Conservation (phyloP, 768 basidiomycete genomes). For the Suillus ampliporus region DNA sequence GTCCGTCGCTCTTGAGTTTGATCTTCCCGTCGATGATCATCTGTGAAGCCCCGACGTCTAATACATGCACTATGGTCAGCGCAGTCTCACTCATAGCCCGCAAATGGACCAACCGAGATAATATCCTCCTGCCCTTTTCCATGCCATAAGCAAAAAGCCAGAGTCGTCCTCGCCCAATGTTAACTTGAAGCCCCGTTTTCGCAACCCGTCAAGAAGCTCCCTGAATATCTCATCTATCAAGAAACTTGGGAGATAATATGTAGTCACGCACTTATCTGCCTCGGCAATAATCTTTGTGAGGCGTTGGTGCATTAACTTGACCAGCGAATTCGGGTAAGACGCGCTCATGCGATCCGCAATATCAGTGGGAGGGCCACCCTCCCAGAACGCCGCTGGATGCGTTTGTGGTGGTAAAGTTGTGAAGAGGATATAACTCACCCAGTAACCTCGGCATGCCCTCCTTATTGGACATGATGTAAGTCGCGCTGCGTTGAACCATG, state of each 20-base stretch:
- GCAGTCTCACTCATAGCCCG: too few species aligned
- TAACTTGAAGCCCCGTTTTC: constrained; percentile 60
- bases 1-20: constrained; percentile 50
- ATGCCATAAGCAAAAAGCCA: constrained; percentile 56
- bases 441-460: constrained; percentile 41
- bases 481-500: constrained; percentile 57
- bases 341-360: constrained; percentile 59
- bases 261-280: constrained; percentile 53
- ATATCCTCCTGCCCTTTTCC: constrained; percentile 62
- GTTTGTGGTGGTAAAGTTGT: constrained; percentile 17
- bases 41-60: constrained; percentile 49
- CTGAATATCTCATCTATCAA: constrained; percentile 30
- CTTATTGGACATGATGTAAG: constrained; percentile 55
- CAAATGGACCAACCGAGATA: constrained; percentile 56
- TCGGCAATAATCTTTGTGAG: constrained; percentile 51
- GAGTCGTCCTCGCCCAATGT: constrained; percentile 56
- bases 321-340: constrained; percentile 46
- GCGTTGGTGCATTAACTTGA: constrained; percentile 41
- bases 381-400: constrained; percentile 40
- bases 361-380: constrained; percentile 53
- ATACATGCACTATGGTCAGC: background rate
- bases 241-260: background rate
- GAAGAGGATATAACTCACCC: constrained; percentile 18
- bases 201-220: constrained; percentile 59
- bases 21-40: constrained; percentile 52